Conservation (phyloP, 2,329 filamentous ascomycete genomes). For the Pseudogymnoascus sp. region DNA sequence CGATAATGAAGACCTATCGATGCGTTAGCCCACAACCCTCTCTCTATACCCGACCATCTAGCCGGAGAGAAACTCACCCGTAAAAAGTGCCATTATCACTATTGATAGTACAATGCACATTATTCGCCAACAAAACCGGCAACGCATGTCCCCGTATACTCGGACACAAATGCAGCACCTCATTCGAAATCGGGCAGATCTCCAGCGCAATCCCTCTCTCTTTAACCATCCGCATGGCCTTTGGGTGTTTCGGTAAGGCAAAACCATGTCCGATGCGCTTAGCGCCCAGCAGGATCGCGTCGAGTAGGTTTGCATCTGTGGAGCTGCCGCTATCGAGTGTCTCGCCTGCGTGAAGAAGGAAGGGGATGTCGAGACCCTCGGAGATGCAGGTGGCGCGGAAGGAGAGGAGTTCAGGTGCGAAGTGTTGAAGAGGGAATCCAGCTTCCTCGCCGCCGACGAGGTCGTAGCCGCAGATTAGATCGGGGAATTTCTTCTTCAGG, state of each 20-base stretch:
- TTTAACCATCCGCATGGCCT: conserved; percentile 60
- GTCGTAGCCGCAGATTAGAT: conserved; percentile 63
- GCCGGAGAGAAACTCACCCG: conserved; percentile 38
- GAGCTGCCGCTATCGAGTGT: conserved; percentile 60
- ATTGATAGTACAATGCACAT: conserved; percentile 66
- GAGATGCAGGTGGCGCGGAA: conserved; percentile 47
- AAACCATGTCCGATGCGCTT: conserved; percentile 71
- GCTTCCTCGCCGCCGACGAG: conserved; percentile 61
- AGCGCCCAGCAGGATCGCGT: conserved; percentile 57
- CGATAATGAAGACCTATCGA: conserved; percentile 56
- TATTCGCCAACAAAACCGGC: conserved; percentile 62
- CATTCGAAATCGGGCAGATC: conserved; percentile 70
- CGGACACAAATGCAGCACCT: conserved; percentile 63
- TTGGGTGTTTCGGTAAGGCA: conserved; percentile 58
- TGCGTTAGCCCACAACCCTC: conserved; percentile 13
- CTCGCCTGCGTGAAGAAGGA: conserved; percentile 72
- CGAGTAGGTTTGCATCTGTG: conserved; percentile 60
- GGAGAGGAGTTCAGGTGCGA: conserved; percentile 46
- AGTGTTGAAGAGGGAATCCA: conserved; percentile 49
- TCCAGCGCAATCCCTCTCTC: conserved; percentile 61
- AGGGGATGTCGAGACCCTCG: conserved; percentile 52
- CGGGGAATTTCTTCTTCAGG: conserved; percentile 49
- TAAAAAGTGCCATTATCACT: conserved; percentile 71
- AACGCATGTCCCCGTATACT: conserved; percentile 59
- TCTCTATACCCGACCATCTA: background rate